Base-by-base conservation (phyloP, 2,329 filamentous ascomycete genomes). In the Nemania sp. region DNA sequence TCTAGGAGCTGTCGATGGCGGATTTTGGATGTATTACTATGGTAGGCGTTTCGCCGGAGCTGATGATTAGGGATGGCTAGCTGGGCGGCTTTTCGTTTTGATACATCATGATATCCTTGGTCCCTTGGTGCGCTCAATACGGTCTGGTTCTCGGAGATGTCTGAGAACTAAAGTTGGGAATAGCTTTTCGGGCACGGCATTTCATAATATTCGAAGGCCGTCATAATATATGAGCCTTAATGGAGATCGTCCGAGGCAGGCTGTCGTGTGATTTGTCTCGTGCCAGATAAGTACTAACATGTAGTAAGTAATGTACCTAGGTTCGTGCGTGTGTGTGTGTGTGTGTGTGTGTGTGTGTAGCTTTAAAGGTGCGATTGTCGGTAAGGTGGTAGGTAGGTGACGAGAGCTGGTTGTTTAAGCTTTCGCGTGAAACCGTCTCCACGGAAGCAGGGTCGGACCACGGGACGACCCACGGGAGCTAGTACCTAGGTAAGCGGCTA, bases 11-110 rank as follows among this genome's bases (percentile, higher is more conserved):
- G 59, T 60, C 54, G 52, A 56, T 58, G 51, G 42, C 21, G 42
- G 17, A 42, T 49, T 48, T 59, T 47, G 18, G 11, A 43, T 62
- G 57, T 65, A 65, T 57, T 54, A 62, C 53, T 57, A 64, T 45
- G 57, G 60, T 46, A 35, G 56, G 60, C 60, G 40, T 57, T 49
- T 59, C 20, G 20, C 39, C 20, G 50, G 57, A 60, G 50, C 59
- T 60, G 29, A 37, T 37, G 53, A 54, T 55, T 20, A 20, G 34
- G 49, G 52, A 47, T 15, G 53, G 37, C 40, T 55, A 34, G 43
- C 21, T 49, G 15, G 43, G 42, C 52, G 50, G 49, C 48, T 18
- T 50, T 50, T 18, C 42, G 20, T 47, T 49, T 57, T 54, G 55
- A 59, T 57, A 53, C 21, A 43, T 45, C 40, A 48, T 54, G 34